Conservation (phyloP, 2,329 filamentous ascomycete species). For the Xenosphaeropsis pyriputrescens region DNA sequence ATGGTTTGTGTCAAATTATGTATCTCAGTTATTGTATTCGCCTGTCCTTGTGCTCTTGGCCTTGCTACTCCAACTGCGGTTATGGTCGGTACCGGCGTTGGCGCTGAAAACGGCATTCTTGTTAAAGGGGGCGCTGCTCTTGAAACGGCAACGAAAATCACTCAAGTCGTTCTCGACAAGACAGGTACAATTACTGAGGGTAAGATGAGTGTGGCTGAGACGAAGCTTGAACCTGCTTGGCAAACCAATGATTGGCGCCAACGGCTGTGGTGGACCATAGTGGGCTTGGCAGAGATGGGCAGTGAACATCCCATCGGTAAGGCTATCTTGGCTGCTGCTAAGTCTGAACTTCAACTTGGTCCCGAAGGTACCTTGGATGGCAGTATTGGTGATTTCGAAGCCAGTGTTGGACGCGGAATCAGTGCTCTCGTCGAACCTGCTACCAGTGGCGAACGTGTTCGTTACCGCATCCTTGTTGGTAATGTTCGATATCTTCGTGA, state of each 20-base stretch:
- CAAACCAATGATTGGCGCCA: slow-evolving; percentile 49
- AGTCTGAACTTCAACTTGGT: slow-evolving; percentile 57
- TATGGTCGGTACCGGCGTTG: slow-evolving; percentile 97
- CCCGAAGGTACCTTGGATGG: slow-evolving; percentile 66
- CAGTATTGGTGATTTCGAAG: slow-evolving; percentile 72
- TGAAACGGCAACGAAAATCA: slow-evolving; percentile 81
- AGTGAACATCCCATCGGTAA: slow-evolving; percentile 95
- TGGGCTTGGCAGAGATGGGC: slow-evolving; percentile 89
- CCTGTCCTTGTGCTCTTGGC: slow-evolving; percentile 92
- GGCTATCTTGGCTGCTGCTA: slow-evolving; percentile 66
- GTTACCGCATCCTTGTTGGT: slow-evolving; percentile 71
- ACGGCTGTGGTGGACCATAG: slow-evolving; percentile 85
- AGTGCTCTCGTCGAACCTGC: slow-evolving; percentile 69
- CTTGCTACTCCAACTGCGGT: slow-evolving; percentile 92
- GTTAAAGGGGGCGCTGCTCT: slow-evolving; percentile 91
- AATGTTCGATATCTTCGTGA: slow-evolving; percentile 66
- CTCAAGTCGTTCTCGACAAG: slow-evolving; percentile 86
- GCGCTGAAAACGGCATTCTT: slow-evolving; percentile 90
- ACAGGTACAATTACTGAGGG: slow-evolving; percentile 90
- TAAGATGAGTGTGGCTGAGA: slow-evolving; percentile 80
- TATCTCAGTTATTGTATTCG: slow-evolving; percentile 97
- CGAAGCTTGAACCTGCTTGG: slow-evolving; percentile 56
- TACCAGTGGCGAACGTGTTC: slow-evolving; percentile 46
- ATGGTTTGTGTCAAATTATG: slow-evolving; percentile 97
- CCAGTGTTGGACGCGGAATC: slow-evolving; percentile 72